A percentile compares a stretch with the other conserved stretches of the same genome.
Evolutionary conservation across 805 yeast species (phyloP).

Genomic region (Wickerhamiella sergipiensis): DNA sequence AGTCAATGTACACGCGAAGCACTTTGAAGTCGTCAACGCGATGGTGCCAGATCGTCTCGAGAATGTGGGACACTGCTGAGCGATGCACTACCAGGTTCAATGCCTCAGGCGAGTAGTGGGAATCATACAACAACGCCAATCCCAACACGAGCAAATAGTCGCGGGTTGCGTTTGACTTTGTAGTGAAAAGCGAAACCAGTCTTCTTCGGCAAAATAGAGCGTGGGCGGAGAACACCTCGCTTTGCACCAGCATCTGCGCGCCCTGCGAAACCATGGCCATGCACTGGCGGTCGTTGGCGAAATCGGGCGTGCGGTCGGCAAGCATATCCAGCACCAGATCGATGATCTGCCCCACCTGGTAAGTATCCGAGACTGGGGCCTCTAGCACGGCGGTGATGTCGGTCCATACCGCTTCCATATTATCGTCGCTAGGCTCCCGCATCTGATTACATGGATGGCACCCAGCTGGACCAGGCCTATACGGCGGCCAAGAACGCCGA

Average conservation of each 20-base stretch:
- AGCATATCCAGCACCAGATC: slow-evolving; percentile 9
- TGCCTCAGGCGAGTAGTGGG: not conserved
- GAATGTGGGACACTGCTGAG: slow-evolving; percentile 18
- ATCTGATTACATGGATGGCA: slow-evolving; percentile 11
- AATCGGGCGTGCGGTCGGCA: slow-evolving; percentile 1
- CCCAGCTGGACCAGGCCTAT: slow-evolving; percentile 31
- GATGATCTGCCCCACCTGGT: slow-evolving; percentile 4
- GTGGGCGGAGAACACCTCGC: slow-evolving; percentile 1
- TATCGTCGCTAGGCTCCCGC: not conserved
- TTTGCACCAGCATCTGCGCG: slow-evolving; percentile 5
- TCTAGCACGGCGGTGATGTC: slow-evolving; percentile 2
- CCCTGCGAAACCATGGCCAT: not conserved
- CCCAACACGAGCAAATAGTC: not conserved
- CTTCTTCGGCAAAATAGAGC: slow-evolving; percentile 2
- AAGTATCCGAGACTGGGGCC: not conserved
- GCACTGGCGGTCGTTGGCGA: not conserved
- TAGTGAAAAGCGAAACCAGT: slow-evolving; percentile 1
- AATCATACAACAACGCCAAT: not conserved
- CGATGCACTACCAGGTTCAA: not conserved
- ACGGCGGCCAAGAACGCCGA: slow-evolving; percentile 42
- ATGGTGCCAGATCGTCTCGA: slow-evolving; percentile 30
- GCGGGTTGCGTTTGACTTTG: not conserved
- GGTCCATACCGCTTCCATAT: slow-evolving; percentile 6
- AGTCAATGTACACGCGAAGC: slow-evolving; percentile 34
- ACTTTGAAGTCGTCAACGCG: slow-evolving; percentile 26